A percentile compares a stretch with the other conserved stretches of the same genome.
phyloP scores from a whole-genome alignment of 2,329 filamentous ascomycete species.

The Akanthomyces uredinophilus region DNA sequence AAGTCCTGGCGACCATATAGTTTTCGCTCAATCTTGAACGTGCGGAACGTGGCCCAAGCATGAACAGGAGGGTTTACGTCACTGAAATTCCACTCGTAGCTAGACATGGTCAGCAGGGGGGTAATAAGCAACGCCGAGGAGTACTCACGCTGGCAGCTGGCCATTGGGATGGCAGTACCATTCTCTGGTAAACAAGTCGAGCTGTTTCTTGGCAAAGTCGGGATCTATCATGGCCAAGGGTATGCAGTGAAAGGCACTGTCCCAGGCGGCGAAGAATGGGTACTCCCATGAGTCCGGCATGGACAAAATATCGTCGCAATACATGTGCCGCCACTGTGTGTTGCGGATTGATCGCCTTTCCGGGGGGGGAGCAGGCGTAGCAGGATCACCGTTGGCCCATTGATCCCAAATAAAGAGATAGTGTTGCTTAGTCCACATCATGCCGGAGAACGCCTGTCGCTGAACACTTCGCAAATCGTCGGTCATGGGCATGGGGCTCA shows the following conservation, averaged over 20 bases:
- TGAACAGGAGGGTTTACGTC: slow-evolving; percentile 97
- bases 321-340: slow-evolving; percentile 86
- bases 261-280: slow-evolving; percentile 96
- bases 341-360: slow-evolving; percentile 79
- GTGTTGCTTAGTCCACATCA: slow-evolving; percentile 98
- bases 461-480: slow-evolving; percentile 94
- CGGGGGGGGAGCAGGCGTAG: slow-evolving; percentile 78
- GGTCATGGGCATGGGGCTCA: slow-evolving; percentile 88
- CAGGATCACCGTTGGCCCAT: slow-evolving; percentile 92
- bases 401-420: slow-evolving; percentile 98
- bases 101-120: slow-evolving; percentile 24
- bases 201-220: slow-evolving; percentile 95
- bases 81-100: slow-evolving; percentile 92
- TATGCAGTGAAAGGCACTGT: slow-evolving; percentile 95
- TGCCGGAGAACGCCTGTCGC: slow-evolving; percentile 86
- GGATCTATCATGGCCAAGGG: slow-evolving; percentile 95
- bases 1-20: slow-evolving; percentile 92
- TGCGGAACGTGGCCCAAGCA: slow-evolving; percentile 91
- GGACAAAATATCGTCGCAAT: slow-evolving; percentile 90
- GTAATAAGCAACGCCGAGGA: background rate
- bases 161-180: slow-evolving; percentile 99
- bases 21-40: slow-evolving; percentile 98
- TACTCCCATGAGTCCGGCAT: slow-evolving; percentile 99
- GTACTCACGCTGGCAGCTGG: slow-evolving; percentile 74
- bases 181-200: slow-evolving; percentile 91